Evolutionary conservation across 2,329 filamentous ascomycete species (phyloP).

Genomic region (Alternaria sp.): DNA sequence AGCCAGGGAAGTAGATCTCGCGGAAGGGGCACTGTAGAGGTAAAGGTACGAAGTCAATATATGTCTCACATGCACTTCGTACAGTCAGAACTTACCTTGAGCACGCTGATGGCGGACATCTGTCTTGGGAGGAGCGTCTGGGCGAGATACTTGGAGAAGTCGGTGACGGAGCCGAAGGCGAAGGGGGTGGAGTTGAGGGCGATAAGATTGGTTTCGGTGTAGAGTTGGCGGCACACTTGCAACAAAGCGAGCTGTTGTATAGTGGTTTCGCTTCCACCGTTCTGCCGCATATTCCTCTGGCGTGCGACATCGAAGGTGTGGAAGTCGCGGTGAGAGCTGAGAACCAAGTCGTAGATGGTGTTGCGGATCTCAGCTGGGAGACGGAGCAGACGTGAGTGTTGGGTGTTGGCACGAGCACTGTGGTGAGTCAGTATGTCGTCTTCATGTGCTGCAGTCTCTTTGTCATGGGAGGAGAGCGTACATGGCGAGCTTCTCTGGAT

Average conservation of each 20-base stretch:
- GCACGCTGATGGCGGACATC: neutral
- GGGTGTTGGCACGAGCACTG: too few species aligned
- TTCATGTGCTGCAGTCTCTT: too few species aligned
- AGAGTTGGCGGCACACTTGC: neutral
- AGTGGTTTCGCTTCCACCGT: neutral
- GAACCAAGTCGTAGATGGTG: conserved; percentile 56
- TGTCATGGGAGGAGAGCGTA: too few species aligned
- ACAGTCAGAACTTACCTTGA: neutral
- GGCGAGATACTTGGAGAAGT: neutral
- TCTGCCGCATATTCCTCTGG: neutral
- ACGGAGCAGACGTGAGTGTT: conserved; percentile 40
- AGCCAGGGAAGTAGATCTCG: neutral
- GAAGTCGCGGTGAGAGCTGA: conserved; percentile 17
- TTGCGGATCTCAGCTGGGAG: conserved; percentile 66
- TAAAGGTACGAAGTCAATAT: too few species aligned
- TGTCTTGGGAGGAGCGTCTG: neutral
- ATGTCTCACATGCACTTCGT: too few species aligned
- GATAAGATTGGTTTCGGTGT: neutral
- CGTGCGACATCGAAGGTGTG: neutral
- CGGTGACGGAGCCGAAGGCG: neutral
- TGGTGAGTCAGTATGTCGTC: too few species aligned
- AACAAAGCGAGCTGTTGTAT: neutral
- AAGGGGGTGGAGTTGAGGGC: neutral
- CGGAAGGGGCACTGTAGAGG: neutral
- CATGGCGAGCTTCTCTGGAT: neutral